Conservation (phyloP, 2,329 filamentous ascomycete genomes). For the Sclerotinia sclerotiorum region DNA sequence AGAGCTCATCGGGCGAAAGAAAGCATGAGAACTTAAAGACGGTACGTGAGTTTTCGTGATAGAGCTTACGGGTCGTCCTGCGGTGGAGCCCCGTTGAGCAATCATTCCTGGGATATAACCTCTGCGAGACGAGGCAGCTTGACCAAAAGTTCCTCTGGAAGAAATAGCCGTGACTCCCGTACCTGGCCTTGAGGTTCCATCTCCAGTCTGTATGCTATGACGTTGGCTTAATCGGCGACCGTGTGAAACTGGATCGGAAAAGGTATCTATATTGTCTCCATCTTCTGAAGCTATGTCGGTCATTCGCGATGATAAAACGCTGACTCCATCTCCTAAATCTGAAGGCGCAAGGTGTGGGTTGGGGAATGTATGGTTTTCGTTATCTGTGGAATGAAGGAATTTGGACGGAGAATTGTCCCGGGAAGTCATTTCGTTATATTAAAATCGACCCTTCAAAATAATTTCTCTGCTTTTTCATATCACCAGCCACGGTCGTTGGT, state of each 20-base stretch:
- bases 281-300: slow-evolving; percentile 55
- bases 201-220: slow-evolving; percentile 43
- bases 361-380: slow-evolving; percentile 28
- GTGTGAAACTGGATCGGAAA: slow-evolving; percentile 39
- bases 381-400: slow-evolving; percentile 26
- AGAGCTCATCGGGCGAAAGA: slow-evolving; percentile 96
- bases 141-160: slow-evolving; percentile 51
- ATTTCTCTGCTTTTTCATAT: background rate
- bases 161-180: slow-evolving; percentile 48
- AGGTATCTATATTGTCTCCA: slow-evolving; percentile 44
- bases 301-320: slow-evolving; percentile 55
- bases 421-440: slow-evolving; percentile 32
- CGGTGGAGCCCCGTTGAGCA: slow-evolving; percentile 40
- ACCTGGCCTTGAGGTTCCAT: slow-evolving; percentile 50
- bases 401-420: slow-evolving; percentile 28
- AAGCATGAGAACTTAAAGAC: slow-evolving; percentile 82
- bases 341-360: slow-evolving; percentile 29
- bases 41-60: slow-evolving; percentile 85
- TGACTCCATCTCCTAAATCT: slow-evolving; percentile 45
- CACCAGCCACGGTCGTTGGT: background rate
- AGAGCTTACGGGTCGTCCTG: slow-evolving; percentile 62
- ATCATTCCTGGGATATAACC: slow-evolving; percentile 24
- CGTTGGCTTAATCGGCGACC: slow-evolving; percentile 41
- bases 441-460: background rate
- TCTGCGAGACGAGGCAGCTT: slow-evolving; percentile 57